Base-by-base conservation (phyloP, 306 rosid genomes). In the Cucumis hystrix region DNA sequence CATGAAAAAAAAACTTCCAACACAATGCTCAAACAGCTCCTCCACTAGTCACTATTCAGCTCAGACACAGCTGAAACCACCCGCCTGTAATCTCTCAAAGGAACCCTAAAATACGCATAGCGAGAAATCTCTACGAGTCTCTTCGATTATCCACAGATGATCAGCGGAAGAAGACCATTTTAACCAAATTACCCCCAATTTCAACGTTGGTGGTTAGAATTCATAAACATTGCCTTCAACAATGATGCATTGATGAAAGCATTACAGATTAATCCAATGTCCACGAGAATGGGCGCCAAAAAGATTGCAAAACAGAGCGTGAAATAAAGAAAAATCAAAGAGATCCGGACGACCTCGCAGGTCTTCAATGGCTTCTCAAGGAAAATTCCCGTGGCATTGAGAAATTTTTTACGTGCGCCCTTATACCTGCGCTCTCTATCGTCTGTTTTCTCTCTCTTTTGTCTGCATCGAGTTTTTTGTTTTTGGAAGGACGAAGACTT, bases 41-140 rank as follows among this genome's bases (percentile, higher is more conserved):
- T 77, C 86, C 83, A 23, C 69, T 51, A 23, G 45, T 60, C 65
- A 78, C 49, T 73, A 78, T 74, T 85, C 87, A 87, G 84, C 96
- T 86, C 81, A 23, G 52, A 71, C 79, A 56, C 79, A 83, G 87
- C 87, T 77, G 61, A 83, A 74, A 76, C 55, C 81, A 66, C 9
- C 80, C 51, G 33, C 78, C 12, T 10, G 33, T 1, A 41, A 57
- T 60, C 69, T 68, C 70, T 68, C 61, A 74, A 47, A 68, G 82
- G 87, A 87, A 91, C 93, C 91, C 90, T 88, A 87, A 71, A 79
- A 82, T 41, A 43, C 74, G 25, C 40, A 63, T 60, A 75, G 72
- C 77, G 56, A 70, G 78, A 35, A 84, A 82, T 79, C 75, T 78
- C 78, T 6, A 58, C 77, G 37, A 67, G 77, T 78, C 68, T 54